These are phyloP conservation scores for Beauveria scarabaeidicola DNA, from an alignment of 2,329 filamentous ascomycete species.

Conservation along the genomic window DNA sequence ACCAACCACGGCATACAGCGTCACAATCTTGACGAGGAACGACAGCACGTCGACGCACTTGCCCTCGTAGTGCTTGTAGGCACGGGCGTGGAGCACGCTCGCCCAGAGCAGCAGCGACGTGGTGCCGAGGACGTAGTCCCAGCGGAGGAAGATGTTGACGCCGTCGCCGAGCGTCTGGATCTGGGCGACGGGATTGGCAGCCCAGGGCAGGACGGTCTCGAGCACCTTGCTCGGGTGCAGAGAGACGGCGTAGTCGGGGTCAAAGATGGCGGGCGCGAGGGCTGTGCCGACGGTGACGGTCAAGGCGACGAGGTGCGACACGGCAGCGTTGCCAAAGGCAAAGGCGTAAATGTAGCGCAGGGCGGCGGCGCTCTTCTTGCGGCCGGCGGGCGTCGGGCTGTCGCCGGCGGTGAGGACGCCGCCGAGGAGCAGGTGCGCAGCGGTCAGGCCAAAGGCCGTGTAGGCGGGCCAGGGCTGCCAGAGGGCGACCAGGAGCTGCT, in stretches of 20 bases:
- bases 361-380: neutral
- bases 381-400: neutral
- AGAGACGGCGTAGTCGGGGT: neutral
- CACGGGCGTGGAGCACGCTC: conserved; percentile 11
- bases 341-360: conserved; percentile 14
- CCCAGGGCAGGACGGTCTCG: conserved; percentile 13
- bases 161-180: conserved; percentile 14
- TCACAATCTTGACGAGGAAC: conserved; percentile 3
- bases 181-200: conserved; percentile 1
- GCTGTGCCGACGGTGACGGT: conserved; percentile 8
- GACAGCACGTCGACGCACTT: neutral
- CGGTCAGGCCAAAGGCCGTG: conserved; percentile 11
- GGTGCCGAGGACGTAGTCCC: conserved; percentile 16
- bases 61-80: conserved; percentile 7
- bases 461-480: conserved; percentile 18
- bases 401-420: neutral
- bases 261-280: conserved; percentile 13
- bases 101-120: conserved; percentile 15
- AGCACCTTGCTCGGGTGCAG: conserved; percentile 15
- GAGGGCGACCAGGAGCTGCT: conserved; percentile 15
- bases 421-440: conserved; percentile 1
- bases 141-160: conserved; percentile 14
- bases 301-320: conserved; percentile 12
- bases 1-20: conserved; percentile 12
- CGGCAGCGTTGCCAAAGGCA: conserved; percentile 13